These are phyloP conservation scores for Fistulifera solaris DNA, from an alignment of 108 stramenopile genomes.

Conservation along the genomic window DNA sequence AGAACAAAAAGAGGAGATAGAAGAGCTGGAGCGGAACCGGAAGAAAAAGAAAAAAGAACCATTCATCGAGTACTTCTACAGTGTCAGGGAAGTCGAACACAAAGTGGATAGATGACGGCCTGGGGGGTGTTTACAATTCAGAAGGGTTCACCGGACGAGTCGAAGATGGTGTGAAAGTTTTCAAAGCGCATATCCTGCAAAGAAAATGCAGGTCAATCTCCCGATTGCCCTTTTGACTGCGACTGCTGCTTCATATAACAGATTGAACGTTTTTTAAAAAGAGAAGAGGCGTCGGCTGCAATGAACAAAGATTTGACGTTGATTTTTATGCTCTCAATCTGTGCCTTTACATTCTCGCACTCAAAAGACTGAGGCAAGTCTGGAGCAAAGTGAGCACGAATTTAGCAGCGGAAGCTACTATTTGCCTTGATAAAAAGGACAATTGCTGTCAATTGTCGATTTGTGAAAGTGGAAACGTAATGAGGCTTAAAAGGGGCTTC, in stretches of 20 bases:
- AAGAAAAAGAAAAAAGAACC: not conserved
- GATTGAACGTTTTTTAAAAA: too few relatives aligned
- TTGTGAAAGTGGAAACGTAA: too few relatives aligned
- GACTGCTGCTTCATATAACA: conserved; percentile 85
- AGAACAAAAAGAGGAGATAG: conserved; percentile 1
- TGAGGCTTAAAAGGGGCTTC: too few relatives aligned
- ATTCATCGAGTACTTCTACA: not conserved
- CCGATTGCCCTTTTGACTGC: conserved; percentile 86
- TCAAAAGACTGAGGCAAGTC: too few relatives aligned
- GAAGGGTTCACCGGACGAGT: conserved; percentile 78
- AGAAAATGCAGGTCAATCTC: conserved; percentile 50
- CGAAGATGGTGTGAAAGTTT: conserved; percentile 72
- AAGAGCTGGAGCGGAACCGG: not conserved
- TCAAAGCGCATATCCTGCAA: conserved; percentile 85
- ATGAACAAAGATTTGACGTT: too few relatives aligned
- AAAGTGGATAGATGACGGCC: conserved; percentile 75
- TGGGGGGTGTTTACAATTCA: conserved; percentile 70
- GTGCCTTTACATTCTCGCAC: too few relatives aligned
- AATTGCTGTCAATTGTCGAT: too few relatives aligned
- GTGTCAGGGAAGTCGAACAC: not conserved
- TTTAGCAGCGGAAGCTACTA: too few relatives aligned
- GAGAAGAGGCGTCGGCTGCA: too few relatives aligned
- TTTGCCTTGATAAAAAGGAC: too few relatives aligned
- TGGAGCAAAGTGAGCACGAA: too few relatives aligned
- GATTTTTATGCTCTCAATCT: too few relatives aligned